Percentiles rank a stretch among this genome's conserved stretches.
phyloP scores from a whole-genome alignment of 2,329 filamentous ascomycete genomes.

The Diaporthe citrichinensis region DNA sequence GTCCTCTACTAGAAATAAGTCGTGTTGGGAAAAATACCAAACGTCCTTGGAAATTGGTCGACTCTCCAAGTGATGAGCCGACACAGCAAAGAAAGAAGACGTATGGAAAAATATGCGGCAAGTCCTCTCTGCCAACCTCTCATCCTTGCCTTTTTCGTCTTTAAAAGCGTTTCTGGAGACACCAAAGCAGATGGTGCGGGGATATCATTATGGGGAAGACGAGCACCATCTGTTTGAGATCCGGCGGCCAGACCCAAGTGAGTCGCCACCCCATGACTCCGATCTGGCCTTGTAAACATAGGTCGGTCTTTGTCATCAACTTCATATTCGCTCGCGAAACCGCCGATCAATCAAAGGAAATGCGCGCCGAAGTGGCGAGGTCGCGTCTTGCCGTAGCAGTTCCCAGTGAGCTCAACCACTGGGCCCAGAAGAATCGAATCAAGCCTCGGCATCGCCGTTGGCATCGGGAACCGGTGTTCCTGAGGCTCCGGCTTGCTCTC shows the following conservation, averaged over 20 bases:
- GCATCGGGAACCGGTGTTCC: slow-evolving; percentile 59
- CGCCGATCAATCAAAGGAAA: slow-evolving; percentile 35
- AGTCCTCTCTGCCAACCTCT: slow-evolving; percentile 35
- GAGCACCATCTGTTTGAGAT: slow-evolving; percentile 35
- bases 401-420: slow-evolving; percentile 31
- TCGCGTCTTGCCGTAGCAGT: slow-evolving; percentile 36
- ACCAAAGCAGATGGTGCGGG: slow-evolving; percentile 37
- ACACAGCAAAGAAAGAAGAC: slow-evolving; percentile 48
- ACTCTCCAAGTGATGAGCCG: slow-evolving; percentile 36
- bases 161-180: slow-evolving; percentile 44
- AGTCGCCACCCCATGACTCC: slow-evolving; percentile 32
- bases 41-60: slow-evolving; percentile 43
- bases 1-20: slow-evolving; percentile 67
- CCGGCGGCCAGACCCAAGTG: slow-evolving; percentile 31
- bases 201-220: slow-evolving; percentile 42
- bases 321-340: slow-evolving; percentile 30
- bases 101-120: slow-evolving; percentile 43
- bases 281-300: slow-evolving; percentile 34
- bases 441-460: slow-evolving; percentile 69
- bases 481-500: slow-evolving; percentile 76
- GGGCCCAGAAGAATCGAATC: slow-evolving; percentile 46
- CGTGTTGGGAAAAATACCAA: slow-evolving; percentile 56
- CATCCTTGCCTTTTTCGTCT: slow-evolving; percentile 37
- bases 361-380: slow-evolving; percentile 34
- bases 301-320: slow-evolving; percentile 35